Percentiles rank a stretch among this genome's conserved stretches.
These are phyloP conservation scores for Pseudogymnoascus sp. DNA, from an alignment of 2,329 filamentous ascomycete genomes.

Conservation along the genomic window DNA sequence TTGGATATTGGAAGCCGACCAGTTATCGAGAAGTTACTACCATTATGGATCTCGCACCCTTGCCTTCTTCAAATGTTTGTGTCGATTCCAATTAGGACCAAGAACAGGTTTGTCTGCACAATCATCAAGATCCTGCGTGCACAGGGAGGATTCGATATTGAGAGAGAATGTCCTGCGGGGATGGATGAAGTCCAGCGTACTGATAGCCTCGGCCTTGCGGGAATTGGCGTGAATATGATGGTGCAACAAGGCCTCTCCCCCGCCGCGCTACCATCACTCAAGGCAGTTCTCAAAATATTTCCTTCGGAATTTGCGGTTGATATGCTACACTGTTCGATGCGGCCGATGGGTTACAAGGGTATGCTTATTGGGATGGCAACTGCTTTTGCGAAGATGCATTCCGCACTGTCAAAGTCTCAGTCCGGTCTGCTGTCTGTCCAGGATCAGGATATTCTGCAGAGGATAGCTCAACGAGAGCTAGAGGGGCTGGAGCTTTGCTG, in stretches of 20 bases:
- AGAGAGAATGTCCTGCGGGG: slow-evolving; percentile 30
- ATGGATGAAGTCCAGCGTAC: slow-evolving; percentile 32
- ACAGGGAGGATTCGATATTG: slow-evolving; percentile 32
- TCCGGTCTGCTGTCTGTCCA: slow-evolving; percentile 10
- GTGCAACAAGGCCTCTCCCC: not conserved
- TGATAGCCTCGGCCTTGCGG: slow-evolving; percentile 26
- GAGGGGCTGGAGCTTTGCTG: slow-evolving; percentile 14
- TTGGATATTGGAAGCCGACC: slow-evolving; percentile 11
- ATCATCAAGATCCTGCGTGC: slow-evolving; percentile 33
- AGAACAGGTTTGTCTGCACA: slow-evolving; percentile 26
- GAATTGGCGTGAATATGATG: slow-evolving; percentile 28
- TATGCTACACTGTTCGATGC: slow-evolving; percentile 20
- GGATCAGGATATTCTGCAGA: slow-evolving; percentile 12
- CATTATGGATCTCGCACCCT: slow-evolving; percentile 32
- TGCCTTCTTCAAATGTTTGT: slow-evolving; percentile 32
- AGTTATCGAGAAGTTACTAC: slow-evolving; percentile 23
- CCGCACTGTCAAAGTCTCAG: not conserved
- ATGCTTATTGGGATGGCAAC: slow-evolving; percentile 28
- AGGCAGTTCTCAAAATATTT: slow-evolving; percentile 19
- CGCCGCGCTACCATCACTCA: slow-evolving; percentile 18
- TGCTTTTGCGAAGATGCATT: slow-evolving; percentile 27
- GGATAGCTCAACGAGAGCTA: slow-evolving; percentile 14
- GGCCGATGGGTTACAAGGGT: slow-evolving; percentile 20
- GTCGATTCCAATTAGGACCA: slow-evolving; percentile 29
- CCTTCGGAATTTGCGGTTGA: slow-evolving; percentile 22